Evolutionary conservation across 306 rosid genomes (phyloP).

Genomic region (Cucumis hystrix): DNA sequence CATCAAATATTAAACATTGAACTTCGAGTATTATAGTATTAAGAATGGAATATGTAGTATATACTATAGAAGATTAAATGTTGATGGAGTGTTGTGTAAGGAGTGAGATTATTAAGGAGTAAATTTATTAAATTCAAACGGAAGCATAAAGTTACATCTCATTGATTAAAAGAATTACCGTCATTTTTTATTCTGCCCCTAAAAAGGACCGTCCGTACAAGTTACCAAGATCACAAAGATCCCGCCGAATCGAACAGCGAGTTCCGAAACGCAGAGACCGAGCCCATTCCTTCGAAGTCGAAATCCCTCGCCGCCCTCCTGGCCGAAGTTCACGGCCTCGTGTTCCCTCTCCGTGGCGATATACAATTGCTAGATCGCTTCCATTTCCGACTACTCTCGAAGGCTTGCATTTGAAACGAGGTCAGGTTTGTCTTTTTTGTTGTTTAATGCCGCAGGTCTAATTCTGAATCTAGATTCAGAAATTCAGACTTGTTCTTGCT

Average conservation of each 20-base stretch:
- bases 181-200: too few species aligned
- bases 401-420: not conserved
- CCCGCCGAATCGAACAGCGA: not conserved
- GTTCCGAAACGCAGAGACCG: not conserved
- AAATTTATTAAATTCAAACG: too few species aligned
- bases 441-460: not conserved
- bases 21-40: too few species aligned
- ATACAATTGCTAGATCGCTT: not conserved
- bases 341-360: not conserved
- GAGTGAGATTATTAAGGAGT: too few species aligned
- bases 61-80: too few species aligned
- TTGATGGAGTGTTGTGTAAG: too few species aligned
- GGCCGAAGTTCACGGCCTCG: not conserved
- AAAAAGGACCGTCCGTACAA: too few species aligned
- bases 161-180: too few species aligned
- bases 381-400: not conserved
- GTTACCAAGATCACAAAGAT: not conserved
- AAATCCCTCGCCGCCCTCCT: not conserved
- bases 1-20: too few species aligned
- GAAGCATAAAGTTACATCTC: too few species aligned
- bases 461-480: not conserved
- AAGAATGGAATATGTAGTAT: too few species aligned
- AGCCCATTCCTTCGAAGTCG: not conserved
- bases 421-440: not conserved
- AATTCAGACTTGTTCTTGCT: not conserved